These are phyloP conservation scores for Eucalyptus sp. DNA, from an alignment of 345 rosid species.

Conservation along the genomic window DNA sequence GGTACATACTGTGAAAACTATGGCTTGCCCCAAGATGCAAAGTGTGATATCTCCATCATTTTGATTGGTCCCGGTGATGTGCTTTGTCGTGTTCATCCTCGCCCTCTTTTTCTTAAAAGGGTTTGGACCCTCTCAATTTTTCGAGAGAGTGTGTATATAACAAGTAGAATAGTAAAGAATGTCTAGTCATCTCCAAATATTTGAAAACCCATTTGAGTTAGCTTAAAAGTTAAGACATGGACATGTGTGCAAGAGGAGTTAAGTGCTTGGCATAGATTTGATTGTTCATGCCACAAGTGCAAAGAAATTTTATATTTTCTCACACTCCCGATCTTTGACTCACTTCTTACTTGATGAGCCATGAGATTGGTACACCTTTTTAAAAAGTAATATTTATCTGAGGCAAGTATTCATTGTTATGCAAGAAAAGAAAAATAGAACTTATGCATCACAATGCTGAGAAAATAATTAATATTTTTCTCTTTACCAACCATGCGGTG, in stretches of 20 bases:
- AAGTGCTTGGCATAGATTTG: not conserved
- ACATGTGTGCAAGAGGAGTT: not conserved
- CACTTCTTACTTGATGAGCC: not conserved
- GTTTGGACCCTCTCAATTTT: not conserved
- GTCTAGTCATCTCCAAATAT: not conserved
- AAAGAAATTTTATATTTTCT: not conserved
- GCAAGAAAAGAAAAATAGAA: not conserved
- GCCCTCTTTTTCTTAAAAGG: not conserved
- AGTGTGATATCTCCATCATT: not conserved
- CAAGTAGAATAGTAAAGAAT: not conserved
- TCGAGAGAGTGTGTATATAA: rapidly evolving
- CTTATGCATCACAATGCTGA: not conserved
- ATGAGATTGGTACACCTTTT: not conserved
- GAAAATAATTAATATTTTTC: not conserved
- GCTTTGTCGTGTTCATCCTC: not conserved
- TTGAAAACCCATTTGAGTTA: not conserved
- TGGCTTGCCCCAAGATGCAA: not conserved
- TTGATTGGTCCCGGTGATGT: not conserved
- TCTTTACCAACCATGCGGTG: not conserved
- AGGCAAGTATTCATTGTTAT: not conserved
- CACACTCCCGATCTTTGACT: rapidly evolving
- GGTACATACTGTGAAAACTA: not conserved
- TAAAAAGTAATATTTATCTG: rapidly evolving
- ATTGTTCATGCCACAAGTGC: not conserved
- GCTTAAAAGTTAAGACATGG: not conserved